Conservation (phyloP, 1,139 yeast genomes). For the Scheffersomyces illinoinensis region DNA sequence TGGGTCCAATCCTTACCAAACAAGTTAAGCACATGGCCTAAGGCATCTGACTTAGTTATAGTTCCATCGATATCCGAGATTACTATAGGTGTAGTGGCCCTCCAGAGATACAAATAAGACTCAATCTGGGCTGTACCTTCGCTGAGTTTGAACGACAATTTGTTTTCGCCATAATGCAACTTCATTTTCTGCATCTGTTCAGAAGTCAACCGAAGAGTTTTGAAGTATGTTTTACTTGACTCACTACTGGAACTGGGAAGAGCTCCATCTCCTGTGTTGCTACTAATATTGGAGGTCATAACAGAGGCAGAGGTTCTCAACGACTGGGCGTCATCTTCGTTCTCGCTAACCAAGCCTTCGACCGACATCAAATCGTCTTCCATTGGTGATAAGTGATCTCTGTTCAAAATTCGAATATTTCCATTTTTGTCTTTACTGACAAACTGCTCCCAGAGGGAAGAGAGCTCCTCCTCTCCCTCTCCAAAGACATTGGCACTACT, state of each 20-base stretch:
- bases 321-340: conserved; percentile 13
- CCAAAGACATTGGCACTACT: conserved; percentile 11
- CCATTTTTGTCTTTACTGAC: conserved; percentile 66
- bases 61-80: conserved; percentile 99
- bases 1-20: conserved; percentile 99
- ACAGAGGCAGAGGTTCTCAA: neutral
- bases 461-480: conserved; percentile 22
- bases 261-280: conserved; percentile 8
- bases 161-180: conserved; percentile 78
- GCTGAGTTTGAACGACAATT: conserved; percentile 73
- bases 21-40: conserved; percentile 93
- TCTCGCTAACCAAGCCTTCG: conserved; percentile 22
- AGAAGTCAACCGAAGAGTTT: conserved; percentile 86
- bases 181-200: conserved; percentile 80
- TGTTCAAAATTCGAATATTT: conserved; percentile 56
- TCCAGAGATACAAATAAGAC: conserved; percentile 84
- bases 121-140: conserved; percentile 77
- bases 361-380: conserved; percentile 8
- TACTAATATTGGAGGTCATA: neutral
- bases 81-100: conserved; percentile 81
- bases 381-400: conserved; percentile 3
- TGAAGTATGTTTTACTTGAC: conserved; percentile 54
- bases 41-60: conserved; percentile 94
- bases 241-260: conserved; percentile 3
- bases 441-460: conserved; percentile 35